Base-by-base conservation (phyloP, 2,329 filamentous ascomycete genomes). In the Stemphylium vesicarium region DNA sequence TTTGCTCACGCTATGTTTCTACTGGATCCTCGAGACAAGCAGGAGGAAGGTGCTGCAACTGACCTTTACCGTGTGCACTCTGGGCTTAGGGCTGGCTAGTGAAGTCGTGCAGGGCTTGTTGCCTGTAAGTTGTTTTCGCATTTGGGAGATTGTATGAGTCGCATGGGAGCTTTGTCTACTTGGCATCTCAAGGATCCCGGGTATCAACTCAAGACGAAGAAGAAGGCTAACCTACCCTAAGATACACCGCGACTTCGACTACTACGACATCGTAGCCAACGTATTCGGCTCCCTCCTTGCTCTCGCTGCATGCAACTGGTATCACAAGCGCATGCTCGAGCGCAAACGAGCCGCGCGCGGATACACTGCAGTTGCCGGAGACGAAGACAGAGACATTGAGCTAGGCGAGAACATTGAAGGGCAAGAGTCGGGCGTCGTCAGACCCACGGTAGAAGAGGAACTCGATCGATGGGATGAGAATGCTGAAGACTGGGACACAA, bases 381-480 rank as follows among this genome's bases (percentile, higher is more conserved):
- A 85, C 12, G 83, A 82, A 5, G 79, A 78, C 18, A 70, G 70
- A 37, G 78, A 96, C 73, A 76, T 96, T 12, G 93, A 96, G 78
- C 83, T 96, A 6, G 92, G 90, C 1, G 85, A 88, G 59, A 80
- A 77, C 22, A 62, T 78, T 4, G 78, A 71, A 4, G 63, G 68
- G 42, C 89, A 90, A 60, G 89, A 91, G 74, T 85, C 84, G 26
- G 88, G 88, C 15, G 78, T 91, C n/a, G 79, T 70, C 3, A 63
- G 71, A 12, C 69, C 69, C 6, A 75, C 73, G 1, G 74, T 96
- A 16, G 92, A 96, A 64, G 85, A 94, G 55, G 91, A 96, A 78
- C 84, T 96, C 7, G 93, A 96, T 71, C 92, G 94, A 64, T 96
- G 93, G 92, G 92, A 96, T 70, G 93, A 96, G 78, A 95, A 96